Evolutionary conservation across 257 asterid species (phyloP), one percentile per base, ranked within the genome.

Genomic region (Prunella vulgaris): DNA sequence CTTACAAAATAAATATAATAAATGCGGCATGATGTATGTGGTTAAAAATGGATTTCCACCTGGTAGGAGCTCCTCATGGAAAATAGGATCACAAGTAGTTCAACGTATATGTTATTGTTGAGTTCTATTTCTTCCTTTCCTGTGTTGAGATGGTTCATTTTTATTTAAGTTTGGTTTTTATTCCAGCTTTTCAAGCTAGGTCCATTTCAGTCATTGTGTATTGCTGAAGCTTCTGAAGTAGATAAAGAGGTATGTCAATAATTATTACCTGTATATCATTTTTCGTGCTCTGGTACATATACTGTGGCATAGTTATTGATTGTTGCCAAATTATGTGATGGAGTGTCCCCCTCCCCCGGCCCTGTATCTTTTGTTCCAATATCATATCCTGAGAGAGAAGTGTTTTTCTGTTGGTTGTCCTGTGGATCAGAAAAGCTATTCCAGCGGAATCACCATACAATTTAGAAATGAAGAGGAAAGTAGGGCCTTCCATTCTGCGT

Each of bases 401-500:
- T 59, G 69, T 74, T 71, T 60, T 51, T 49, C 32, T 69, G 58
- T 78, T 85, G 80, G 57, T 76, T 84, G 65, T 81, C 73, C 58
- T 77, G 82, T 80, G 88, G 84, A 82, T 72, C 97, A 91, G 98
- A 82, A 84, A 84, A 78, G 82, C 83, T 89, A 78, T 86, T 94
- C 97, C 78, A 85, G 85, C 69, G 99, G 96, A 83, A 79, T 87
- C 84, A 78, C 90, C 79, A 82, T 94, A 84, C 93, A 86, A 77
- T 94, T 94, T 84, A 86, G 84, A 78, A 83, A 83, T 71, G 96
- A 94, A 82, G 96, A 89, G 79, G 98, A 94, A 81, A 85, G 96
- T 85, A 80, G 84, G 80, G 89, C 89, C 83, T 91, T 94, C 84
- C 96, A 91, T 78, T 73, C 83, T 84, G 95, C 99, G 72, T 94